These are phyloP conservation scores for Atkinsonella hypoxylon DNA, from an alignment of 2,329 filamentous ascomycete species.

Conservation along the genomic window DNA sequence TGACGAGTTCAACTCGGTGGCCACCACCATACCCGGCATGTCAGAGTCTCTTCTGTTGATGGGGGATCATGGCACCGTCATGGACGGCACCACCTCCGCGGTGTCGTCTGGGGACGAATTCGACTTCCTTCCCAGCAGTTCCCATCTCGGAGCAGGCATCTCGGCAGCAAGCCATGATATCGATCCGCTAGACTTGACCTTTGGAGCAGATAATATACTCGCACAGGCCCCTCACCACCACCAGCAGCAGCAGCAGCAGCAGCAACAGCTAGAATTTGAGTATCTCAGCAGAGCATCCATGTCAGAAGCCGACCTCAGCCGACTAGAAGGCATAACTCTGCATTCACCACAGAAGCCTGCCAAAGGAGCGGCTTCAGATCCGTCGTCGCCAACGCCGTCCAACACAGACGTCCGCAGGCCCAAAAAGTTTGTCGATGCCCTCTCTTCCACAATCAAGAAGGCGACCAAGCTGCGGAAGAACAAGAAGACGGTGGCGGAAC, in stretches of 20 bases:
- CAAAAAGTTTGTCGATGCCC: slow-evolving; percentile 29
- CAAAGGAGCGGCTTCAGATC: slow-evolving; percentile 16
- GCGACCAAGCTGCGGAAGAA: slow-evolving; percentile 23
- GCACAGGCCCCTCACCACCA: slow-evolving; percentile 8
- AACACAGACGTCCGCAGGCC: slow-evolving; percentile 19
- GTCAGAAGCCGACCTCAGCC: slow-evolving; percentile 35
- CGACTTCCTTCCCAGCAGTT: slow-evolving; percentile 24
- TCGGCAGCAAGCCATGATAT: slow-evolving; percentile 18
- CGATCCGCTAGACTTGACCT: slow-evolving; percentile 17
- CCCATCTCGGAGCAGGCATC: slow-evolving; percentile 15
- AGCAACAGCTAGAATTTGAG: slow-evolving; percentile 9
- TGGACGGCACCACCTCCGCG: slow-evolving; percentile 20
- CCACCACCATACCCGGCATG: slow-evolving; percentile 14
- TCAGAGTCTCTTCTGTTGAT: slow-evolving; percentile 18
- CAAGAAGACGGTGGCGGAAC: slow-evolving; percentile 14
- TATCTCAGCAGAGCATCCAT: slow-evolving; percentile 25
- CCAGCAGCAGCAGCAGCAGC: slow-evolving; percentile 7
- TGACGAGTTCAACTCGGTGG: slow-evolving; percentile 10
- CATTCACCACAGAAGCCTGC: slow-evolving; percentile 21
- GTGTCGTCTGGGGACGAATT: slow-evolving; percentile 25
- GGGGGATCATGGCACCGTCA: slow-evolving; percentile 7
- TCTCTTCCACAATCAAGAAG: slow-evolving; percentile 29
- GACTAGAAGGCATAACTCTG: slow-evolving; percentile 35
- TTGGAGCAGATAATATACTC: slow-evolving; percentile 8
- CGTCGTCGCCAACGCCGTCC: slow-evolving; percentile 21